These are phyloP conservation scores for Talaromyces sp. DNA, from an alignment of 2,329 filamentous ascomycete species.

Conservation along the genomic window DNA sequence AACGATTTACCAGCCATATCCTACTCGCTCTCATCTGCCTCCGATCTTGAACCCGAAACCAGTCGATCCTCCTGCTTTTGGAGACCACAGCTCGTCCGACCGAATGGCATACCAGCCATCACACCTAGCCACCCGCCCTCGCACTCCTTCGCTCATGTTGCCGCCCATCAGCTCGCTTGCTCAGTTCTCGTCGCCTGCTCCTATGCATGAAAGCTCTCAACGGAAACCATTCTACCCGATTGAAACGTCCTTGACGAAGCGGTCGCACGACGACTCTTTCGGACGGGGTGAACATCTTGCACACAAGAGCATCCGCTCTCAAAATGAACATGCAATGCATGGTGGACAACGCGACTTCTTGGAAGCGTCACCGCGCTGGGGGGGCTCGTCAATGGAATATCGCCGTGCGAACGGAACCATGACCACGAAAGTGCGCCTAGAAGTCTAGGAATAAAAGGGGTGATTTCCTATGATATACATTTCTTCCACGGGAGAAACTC, in stretches of 20 bases:
- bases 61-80: conserved; percentile 8
- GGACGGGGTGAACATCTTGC: conserved; percentile 20
- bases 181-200: conserved; percentile 4
- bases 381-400: conserved; percentile 24
- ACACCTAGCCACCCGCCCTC: background rate
- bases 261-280: conserved; percentile 33
- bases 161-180: conserved; percentile 26
- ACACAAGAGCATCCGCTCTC: conserved; percentile 7
- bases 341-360: background rate
- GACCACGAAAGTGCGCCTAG: conserved; percentile 26
- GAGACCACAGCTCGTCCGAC: background rate
- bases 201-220: conserved; percentile 6
- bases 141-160: conserved; percentile 20
- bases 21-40: conserved; percentile 13
- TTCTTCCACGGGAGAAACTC: background rate
- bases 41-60: conserved; percentile 13
- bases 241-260: conserved; percentile 23
- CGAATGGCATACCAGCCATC: background rate
- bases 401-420: conserved; percentile 31
- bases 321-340: conserved; percentile 4
- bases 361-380: conserved; percentile 3
- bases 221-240: conserved; percentile 30
- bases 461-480: background rate
- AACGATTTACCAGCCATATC: conserved; percentile 15
- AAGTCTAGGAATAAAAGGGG: conserved; percentile 1